Percentiles rank a stretch among this genome's conserved stretches.
Evolutionary conservation across 768 basidiomycete genomes (phyloP).

Genomic region (Trametes punicea): DNA sequence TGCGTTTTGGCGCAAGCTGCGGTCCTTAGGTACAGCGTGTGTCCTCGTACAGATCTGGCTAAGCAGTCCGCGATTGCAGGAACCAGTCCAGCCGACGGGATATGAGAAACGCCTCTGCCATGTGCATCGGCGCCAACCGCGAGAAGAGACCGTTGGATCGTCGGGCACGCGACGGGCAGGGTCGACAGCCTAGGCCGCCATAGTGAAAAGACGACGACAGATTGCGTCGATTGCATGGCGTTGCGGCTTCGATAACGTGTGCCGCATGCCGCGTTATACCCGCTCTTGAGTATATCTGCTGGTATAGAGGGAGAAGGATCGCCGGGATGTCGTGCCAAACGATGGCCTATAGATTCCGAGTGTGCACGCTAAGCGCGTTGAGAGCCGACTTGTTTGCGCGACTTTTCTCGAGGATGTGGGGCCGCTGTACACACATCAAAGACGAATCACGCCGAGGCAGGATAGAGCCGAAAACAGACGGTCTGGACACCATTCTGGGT

Average conservation of each 20-base stretch:
- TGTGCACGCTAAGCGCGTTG: too few species aligned
- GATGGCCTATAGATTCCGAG: background rate
- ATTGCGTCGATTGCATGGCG: background rate
- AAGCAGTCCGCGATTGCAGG: too few species aligned
- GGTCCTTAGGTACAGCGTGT: too few species aligned
- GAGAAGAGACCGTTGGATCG: background rate
- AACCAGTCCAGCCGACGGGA: background rate
- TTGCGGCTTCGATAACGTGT: background rate
- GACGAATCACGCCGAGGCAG: too few species aligned
- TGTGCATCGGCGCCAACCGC: background rate
- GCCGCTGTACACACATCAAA: too few species aligned
- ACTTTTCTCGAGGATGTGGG: too few species aligned
- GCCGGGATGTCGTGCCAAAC: background rate
- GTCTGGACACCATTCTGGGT: background rate
- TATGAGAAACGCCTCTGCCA: background rate
- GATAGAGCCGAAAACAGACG: too few species aligned
- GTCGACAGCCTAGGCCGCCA: background rate
- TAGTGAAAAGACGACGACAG: background rate
- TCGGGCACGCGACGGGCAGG: background rate
- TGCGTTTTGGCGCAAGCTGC: too few species aligned
- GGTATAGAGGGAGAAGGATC: background rate
- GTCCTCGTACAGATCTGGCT: too few species aligned
- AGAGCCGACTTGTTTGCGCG: too few species aligned
- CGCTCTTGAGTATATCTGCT: too few species aligned
- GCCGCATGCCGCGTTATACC: background rate